These are phyloP conservation scores for Metschnikowia lunata DNA, from an alignment of 805 yeast genomes.

Conservation along the genomic window DNA sequence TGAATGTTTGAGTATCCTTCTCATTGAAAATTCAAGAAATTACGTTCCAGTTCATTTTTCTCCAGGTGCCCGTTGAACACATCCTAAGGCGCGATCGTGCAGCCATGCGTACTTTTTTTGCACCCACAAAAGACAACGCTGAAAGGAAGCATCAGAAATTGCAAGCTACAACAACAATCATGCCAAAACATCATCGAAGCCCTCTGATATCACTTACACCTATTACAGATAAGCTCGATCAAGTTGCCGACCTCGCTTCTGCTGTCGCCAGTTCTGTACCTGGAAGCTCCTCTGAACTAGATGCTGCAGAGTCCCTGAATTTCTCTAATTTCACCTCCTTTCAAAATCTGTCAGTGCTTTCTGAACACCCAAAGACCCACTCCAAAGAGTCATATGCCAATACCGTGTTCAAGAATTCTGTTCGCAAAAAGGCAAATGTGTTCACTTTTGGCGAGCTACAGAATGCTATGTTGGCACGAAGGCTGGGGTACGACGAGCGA, in stretches of 20 bases:
- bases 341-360: too few relatives aligned
- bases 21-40: too few relatives aligned
- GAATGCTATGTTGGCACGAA: constrained; percentile 1
- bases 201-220: not conserved
- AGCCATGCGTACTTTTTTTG: not conserved
- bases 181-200: not conserved
- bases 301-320: not conserved
- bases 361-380: not conserved
- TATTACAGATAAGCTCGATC: constrained; percentile 20
- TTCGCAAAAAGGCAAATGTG: too few relatives aligned
- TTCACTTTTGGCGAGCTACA: constrained; percentile 1
- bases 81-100: too few relatives aligned
- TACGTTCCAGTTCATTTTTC: too few relatives aligned
- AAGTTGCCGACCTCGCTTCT: constrained; percentile 24
- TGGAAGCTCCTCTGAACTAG: not conserved
- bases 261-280: constrained; percentile 10
- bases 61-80: too few relatives aligned
- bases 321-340: too few relatives aligned
- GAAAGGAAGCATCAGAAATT: too few relatives aligned
- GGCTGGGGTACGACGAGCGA: constrained; percentile 1
- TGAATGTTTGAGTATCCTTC: too few relatives aligned
- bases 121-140: constrained; percentile 3
- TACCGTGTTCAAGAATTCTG: too few relatives aligned
- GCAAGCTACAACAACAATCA: not conserved
- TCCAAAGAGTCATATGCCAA: too few relatives aligned